Percentiles rank a stretch among this genome's conserved stretches.
phyloP scores from a whole-genome alignment of 108 stramenopile species.

The Nitzschia palea region DNA sequence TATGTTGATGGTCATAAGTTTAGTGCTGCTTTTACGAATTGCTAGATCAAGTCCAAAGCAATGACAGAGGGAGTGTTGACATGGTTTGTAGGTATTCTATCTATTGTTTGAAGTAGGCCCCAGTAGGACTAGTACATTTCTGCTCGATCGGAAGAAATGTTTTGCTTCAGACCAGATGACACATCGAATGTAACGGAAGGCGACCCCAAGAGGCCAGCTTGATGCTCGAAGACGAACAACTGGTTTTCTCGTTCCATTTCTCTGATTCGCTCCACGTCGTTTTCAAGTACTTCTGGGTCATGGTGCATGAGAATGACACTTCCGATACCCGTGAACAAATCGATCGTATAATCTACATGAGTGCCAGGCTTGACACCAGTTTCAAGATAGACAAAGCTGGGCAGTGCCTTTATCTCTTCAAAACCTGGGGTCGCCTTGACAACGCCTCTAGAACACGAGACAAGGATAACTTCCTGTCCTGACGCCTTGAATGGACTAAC shows the following conservation, averaged over 20 bases:
- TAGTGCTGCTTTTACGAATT: no score
- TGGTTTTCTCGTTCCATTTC: constrained; percentile 73
- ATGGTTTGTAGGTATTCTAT: no score
- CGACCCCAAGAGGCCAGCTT: constrained; percentile 25
- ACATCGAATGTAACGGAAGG: background rate
- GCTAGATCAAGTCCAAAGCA: no score
- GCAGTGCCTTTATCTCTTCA: constrained; percentile 70
- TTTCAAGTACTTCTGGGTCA: constrained; percentile 56
- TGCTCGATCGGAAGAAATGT: constrained; percentile 1
- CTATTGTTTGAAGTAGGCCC: background rate
- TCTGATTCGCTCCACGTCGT: constrained; percentile 69
- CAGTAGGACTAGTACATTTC: constrained; percentile 8
- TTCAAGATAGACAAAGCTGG: constrained; percentile 81
- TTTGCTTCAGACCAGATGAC: background rate
- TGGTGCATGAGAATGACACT: constrained; percentile 82
- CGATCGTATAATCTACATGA: constrained; percentile 78
- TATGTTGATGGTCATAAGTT: no score
- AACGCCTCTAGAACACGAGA: constrained; percentile 66
- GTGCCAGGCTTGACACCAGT: constrained; percentile 72
- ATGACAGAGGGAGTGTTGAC: no score
- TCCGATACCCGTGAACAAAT: constrained; percentile 85
- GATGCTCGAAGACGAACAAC: constrained; percentile 62
- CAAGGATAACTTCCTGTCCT: constrained; percentile 87
- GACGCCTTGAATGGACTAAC: constrained; percentile 81
- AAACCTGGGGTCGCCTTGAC: constrained; percentile 82